These are phyloP conservation scores for Aschersonia sp. DNA, from an alignment of 2,329 filamentous ascomycete species.

Conservation along the genomic window DNA sequence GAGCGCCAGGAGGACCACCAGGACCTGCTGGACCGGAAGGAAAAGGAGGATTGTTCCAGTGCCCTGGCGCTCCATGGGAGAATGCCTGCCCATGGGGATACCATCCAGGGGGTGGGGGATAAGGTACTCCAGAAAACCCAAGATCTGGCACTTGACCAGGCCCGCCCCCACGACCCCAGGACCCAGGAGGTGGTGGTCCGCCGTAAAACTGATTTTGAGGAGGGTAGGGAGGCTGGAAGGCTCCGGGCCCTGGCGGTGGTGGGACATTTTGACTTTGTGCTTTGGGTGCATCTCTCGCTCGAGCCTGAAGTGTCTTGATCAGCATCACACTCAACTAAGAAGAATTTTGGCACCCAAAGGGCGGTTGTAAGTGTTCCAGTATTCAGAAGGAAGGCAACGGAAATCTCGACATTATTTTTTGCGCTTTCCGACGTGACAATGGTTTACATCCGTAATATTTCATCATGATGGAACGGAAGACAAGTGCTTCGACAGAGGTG, in stretches of 20 bases:
- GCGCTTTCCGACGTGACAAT: conserved; percentile 73
- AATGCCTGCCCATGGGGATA: conserved; percentile 67
- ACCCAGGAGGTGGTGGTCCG: conserved; percentile 33
- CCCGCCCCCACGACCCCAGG: conserved; percentile 38
- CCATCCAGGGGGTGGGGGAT: conserved; percentile 66
- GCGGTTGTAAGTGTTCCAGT: conserved; percentile 3
- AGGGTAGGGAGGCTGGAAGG: conserved; percentile 29
- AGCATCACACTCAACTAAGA: conserved; percentile 5
- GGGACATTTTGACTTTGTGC: conserved; percentile 14
- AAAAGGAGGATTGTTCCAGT: conserved; percentile 44
- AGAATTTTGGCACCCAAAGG: conserved; percentile 1
- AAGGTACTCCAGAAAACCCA: conserved; percentile 60
- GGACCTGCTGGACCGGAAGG: conserved; percentile 41
- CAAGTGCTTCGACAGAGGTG: neutral
- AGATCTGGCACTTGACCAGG: conserved; percentile 42
- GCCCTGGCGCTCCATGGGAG: conserved; percentile 45
- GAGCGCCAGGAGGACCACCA: conserved; percentile 42
- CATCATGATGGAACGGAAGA: conserved; percentile 50
- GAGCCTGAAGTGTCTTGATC: conserved; percentile 20
- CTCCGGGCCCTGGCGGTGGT: conserved; percentile 16
- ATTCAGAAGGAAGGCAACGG: conserved; percentile 99
- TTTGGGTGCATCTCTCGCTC: conserved; percentile 20
- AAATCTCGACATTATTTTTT: conserved; percentile 93
- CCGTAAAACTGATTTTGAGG: conserved; percentile 31
- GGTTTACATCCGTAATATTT: conserved; percentile 95